A percentile compares a stretch with the other conserved stretches of the same genome.
Evolutionary conservation across 306 rosid genomes (phyloP).

Genomic region (Casuarina cunninghamiana): DNA sequence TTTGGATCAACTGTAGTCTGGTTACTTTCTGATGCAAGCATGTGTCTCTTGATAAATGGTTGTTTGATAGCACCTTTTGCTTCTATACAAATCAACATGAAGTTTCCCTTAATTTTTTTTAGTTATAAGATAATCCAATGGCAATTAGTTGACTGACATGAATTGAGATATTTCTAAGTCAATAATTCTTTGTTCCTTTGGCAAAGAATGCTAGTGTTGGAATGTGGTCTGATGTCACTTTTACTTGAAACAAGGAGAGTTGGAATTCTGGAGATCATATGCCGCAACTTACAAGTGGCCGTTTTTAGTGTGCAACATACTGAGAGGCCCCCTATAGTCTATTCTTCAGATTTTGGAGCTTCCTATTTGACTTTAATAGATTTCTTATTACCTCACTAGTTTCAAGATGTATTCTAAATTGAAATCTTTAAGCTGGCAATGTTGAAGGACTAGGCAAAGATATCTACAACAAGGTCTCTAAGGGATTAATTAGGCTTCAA

Average conservation of each 20-base stretch:
- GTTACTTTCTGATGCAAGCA: constrained; percentile 20
- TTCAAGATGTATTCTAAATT: background rate
- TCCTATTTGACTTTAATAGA: background rate
- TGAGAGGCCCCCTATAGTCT: background rate
- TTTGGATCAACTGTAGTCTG: constrained; percentile 19
- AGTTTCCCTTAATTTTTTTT: background rate
- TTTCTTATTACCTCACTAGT: background rate
- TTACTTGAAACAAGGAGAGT: constrained; percentile 15
- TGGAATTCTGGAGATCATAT: background rate
- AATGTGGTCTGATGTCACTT: background rate
- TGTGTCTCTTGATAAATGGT: constrained; percentile 23
- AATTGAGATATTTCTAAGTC: background rate
- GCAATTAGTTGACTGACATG: background rate
- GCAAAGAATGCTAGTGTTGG: constrained; percentile 3
- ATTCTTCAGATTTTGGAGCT: background rate
- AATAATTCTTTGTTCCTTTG: constrained; percentile 16
- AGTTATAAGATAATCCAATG: background rate
- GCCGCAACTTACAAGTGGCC: background rate
- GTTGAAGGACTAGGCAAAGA: background rate
- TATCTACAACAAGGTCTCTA: background rate
- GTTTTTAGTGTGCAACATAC: background rate
- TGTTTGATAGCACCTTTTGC: constrained; percentile 12
- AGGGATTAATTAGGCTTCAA: background rate
- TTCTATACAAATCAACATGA: background rate
- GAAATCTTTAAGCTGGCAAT: constrained; percentile 1